These are phyloP conservation scores for Prunus dulcis DNA, from an alignment of 306 rosid genomes.

Conservation along the genomic window DNA sequence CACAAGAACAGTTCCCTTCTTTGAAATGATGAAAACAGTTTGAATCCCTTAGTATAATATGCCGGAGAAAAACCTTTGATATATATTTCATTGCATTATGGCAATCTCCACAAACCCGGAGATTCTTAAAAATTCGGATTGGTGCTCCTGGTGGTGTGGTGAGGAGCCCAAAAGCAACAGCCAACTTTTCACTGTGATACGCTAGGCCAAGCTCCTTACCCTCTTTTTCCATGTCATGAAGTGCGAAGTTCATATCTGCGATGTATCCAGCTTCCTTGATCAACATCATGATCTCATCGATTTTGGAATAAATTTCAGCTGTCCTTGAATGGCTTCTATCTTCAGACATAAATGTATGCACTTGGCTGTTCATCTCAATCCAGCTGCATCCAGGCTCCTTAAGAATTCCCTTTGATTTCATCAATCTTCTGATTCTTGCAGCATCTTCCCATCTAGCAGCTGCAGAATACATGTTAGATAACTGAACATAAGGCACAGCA, in stretches of 20 bases:
- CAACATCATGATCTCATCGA: constrained; percentile 51
- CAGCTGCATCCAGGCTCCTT: constrained; percentile 94
- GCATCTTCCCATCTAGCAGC: constrained; percentile 70
- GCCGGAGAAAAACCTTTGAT: constrained; percentile 49
- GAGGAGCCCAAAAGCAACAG: constrained; percentile 77
- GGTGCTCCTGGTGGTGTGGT: constrained; percentile 52
- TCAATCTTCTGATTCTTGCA: constrained; percentile 59
- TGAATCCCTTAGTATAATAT: constrained; percentile 81
- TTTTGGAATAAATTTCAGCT: constrained; percentile 62
- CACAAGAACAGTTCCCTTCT: constrained; percentile 79
- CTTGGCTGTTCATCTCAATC: constrained; percentile 61
- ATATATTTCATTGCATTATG: constrained; percentile 79
- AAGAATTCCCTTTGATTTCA: constrained; percentile 74
- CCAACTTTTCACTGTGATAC: constrained; percentile 82
- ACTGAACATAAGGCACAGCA: constrained; percentile 64
- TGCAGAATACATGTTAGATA: constrained; percentile 78
- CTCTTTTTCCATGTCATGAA: constrained; percentile 80
- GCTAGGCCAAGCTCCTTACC: constrained; percentile 71
- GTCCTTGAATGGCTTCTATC: constrained; percentile 72
- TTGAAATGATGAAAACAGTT: constrained; percentile 88
- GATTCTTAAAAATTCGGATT: constrained; percentile 77
- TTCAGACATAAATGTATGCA: constrained; percentile 73
- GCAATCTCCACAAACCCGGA: constrained; percentile 89
- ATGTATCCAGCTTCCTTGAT: constrained; percentile 75
- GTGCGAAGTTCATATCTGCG: constrained; percentile 70